Evolutionary conservation across 2,329 filamentous ascomycete species (phyloP).

Genomic region (Purpureocillium lavendulum): DNA sequence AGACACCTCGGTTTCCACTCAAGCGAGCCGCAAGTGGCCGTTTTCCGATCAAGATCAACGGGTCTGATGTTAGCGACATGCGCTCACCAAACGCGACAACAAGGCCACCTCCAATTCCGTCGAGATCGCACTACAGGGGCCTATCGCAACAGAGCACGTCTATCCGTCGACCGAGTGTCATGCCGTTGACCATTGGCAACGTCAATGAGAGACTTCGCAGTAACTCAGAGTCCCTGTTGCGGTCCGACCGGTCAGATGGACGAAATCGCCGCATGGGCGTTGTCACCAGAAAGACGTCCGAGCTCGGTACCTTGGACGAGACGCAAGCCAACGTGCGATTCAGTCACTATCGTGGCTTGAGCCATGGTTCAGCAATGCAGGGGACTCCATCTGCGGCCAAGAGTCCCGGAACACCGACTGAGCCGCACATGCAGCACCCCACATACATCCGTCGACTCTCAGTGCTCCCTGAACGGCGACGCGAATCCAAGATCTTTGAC

Average conservation of each 20-base stretch:
- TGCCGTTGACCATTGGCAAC: conserved; percentile 61
- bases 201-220: conserved; percentile 59
- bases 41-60: conserved; percentile 65
- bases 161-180: conserved; percentile 62
- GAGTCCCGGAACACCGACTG: conserved; percentile 53
- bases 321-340: conserved; percentile 54
- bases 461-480: conserved; percentile 53
- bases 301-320: conserved; percentile 56
- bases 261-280: conserved; percentile 57
- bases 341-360: conserved; percentile 58
- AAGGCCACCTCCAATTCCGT: conserved; percentile 69
- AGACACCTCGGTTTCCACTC: conserved; percentile 66
- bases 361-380: conserved; percentile 62
- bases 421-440: conserved; percentile 47
- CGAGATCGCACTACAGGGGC: conserved; percentile 67
- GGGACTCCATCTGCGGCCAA: conserved; percentile 33
- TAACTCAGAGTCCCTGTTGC: conserved; percentile 54
- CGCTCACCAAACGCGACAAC: conserved; percentile 55
- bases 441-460: conserved; percentile 57
- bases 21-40: conserved; percentile 56
- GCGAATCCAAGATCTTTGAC: conserved; percentile 53
- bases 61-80: conserved; percentile 57
- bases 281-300: conserved; percentile 49
- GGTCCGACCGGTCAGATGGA: conserved; percentile 43
- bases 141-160: conserved; percentile 59